phyloP scores from a whole-genome alignment of 2,329 filamentous ascomycete genomes.

The Xylaria sp. region DNA sequence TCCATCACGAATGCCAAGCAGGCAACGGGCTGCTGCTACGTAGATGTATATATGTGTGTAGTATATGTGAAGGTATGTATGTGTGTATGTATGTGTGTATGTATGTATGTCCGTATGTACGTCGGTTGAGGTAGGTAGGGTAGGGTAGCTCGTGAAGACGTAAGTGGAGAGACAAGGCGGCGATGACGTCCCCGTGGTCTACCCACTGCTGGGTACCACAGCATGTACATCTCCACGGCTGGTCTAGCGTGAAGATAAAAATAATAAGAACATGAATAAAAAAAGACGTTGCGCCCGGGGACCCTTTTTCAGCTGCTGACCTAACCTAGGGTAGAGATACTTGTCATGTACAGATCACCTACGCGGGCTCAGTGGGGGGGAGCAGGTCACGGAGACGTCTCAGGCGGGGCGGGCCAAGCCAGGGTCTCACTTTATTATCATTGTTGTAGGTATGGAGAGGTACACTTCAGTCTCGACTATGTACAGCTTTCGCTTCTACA shows the following conservation, averaged over 20 bases:
- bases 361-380: background rate
- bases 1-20: slow-evolving; percentile 15
- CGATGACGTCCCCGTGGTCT: slow-evolving; percentile 27
- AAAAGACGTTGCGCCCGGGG: slow-evolving; percentile 19
- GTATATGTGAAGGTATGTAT: no score
- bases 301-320: background rate
- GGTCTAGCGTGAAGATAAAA: slow-evolving; percentile 15
- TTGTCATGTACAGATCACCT: background rate
- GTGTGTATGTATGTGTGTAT: no score
- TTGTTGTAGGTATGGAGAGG: background rate
- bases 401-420: background rate
- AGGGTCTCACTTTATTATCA: background rate
- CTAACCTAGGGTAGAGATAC: background rate
- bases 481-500: background rate
- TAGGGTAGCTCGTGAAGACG: slow-evolving; percentile 25
- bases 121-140: no score
- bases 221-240: background rate
- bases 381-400: background rate
- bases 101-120: no score
- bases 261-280: slow-evolving; percentile 10
- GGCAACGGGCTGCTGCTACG: background rate
- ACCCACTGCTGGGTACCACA: background rate
- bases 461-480: background rate
- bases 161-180: slow-evolving; percentile 18
- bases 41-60: no score